A percentile compares a stretch with the other conserved stretches of the same genome.
Evolutionary conservation across 2,329 filamentous ascomycete genomes (phyloP).

Genomic region (Venturiaceae sp.): DNA sequence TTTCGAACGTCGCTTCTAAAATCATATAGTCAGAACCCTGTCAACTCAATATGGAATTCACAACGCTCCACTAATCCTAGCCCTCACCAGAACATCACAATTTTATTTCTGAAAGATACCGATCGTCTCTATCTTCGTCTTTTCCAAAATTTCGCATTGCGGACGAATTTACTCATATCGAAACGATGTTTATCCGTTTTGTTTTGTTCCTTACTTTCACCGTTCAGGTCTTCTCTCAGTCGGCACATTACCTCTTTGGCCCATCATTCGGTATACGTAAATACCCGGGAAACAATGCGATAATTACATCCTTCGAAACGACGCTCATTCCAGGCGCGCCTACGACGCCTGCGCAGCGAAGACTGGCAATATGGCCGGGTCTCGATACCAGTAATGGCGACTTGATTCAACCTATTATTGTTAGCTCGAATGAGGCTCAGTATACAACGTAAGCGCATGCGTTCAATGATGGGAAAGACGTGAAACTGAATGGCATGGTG

Average conservation of each 20-base stretch:
- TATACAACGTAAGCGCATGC: neutral
- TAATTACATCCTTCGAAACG: slow-evolving; percentile 3
- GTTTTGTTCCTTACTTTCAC: neutral
- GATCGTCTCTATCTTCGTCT: no score
- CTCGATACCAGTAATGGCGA: neutral
- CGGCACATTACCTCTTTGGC: neutral
- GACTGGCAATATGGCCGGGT: slow-evolving; percentile 6
- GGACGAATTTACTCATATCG: no score
- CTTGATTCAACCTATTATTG: slow-evolving; percentile 7
- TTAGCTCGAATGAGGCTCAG: neutral
- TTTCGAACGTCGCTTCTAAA: no score
- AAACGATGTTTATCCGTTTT: neutral
- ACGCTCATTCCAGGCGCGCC: slow-evolving; percentile 2
- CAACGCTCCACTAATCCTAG: no score
- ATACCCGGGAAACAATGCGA: neutral
- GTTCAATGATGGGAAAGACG: neutral
- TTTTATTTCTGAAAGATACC: no score
- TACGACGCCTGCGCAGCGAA: neutral
- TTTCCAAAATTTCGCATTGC: no score
- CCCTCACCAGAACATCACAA: no score
- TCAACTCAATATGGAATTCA: no score
- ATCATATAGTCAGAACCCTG: no score
- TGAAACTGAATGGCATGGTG: neutral
- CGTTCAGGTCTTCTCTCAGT: neutral
- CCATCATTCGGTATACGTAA: neutral